Evolutionary conservation across 345 rosid genomes (phyloP).

Genomic region (Arabis alpina): DNA sequence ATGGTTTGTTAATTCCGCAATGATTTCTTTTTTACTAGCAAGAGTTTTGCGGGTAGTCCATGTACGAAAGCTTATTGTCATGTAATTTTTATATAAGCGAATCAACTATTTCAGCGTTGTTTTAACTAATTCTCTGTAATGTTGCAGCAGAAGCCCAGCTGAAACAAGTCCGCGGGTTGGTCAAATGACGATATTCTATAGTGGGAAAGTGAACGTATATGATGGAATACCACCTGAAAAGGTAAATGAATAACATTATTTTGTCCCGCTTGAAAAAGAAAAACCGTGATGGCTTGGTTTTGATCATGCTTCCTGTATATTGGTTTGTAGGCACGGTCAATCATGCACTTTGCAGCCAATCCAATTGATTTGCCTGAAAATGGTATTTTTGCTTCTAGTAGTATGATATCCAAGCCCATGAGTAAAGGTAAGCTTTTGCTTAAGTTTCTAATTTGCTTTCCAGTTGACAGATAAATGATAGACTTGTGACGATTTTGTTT

Average conservation of each 20-base stretch:
- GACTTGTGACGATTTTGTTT: constrained; percentile 20
- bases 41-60: constrained; percentile 12
- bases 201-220: constrained; percentile 91
- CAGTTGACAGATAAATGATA: constrained; percentile 21
- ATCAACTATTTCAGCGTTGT: neutral
- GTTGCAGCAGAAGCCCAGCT: constrained; percentile 55
- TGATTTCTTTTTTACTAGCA: neutral
- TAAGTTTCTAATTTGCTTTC: constrained; percentile 24
- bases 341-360: constrained; percentile 84
- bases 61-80: too few species aligned
- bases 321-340: constrained; percentile 78
- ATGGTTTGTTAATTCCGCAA: neutral
- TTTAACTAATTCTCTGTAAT: constrained; percentile 28
- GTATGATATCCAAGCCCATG: constrained; percentile 48
- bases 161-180: constrained; percentile 50
- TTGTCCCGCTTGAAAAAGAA: constrained; percentile 44
- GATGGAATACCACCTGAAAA: constrained; percentile 81
- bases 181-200: constrained; percentile 93
- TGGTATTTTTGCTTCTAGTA: constrained; percentile 48
- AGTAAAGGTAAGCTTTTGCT: constrained; percentile 60
- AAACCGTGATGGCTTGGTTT: constrained; percentile 47
- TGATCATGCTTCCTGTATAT: constrained; percentile 45
- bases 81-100: too few species aligned
- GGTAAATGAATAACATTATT: constrained; percentile 61
- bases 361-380: constrained; percentile 61